These are phyloP conservation scores for Salvia splendens DNA, from an alignment of 257 asterid genomes.

Conservation along the genomic window DNA sequence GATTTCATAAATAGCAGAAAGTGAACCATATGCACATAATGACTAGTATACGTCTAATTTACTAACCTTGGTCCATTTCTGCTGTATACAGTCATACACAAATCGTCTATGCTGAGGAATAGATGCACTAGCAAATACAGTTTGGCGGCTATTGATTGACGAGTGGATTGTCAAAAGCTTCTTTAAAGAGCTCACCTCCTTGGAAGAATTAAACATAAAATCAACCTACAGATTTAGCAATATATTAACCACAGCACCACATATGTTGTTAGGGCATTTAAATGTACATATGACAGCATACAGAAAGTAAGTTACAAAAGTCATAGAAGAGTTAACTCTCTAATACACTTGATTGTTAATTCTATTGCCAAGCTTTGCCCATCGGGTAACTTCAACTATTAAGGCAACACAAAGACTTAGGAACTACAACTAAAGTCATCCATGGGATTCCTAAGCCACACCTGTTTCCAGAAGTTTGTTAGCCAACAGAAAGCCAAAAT, in stretches of 20 bases:
- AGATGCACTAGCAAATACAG: conserved; percentile 92
- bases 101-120: conserved; percentile 90
- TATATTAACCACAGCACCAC: conserved; percentile 22
- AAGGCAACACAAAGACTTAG: background rate
- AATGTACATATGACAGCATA: background rate
- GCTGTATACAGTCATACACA: conserved; percentile 77
- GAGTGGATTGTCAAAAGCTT: conserved; percentile 82
- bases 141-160: conserved; percentile 72
- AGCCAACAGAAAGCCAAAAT: conserved; percentile 15
- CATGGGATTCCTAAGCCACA: background rate
- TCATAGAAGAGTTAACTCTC: conserved; percentile 19
- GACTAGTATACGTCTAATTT: conserved; percentile 14
- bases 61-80: conserved; percentile 93
- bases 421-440: conserved; percentile 1
- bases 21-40: conserved; percentile 16
- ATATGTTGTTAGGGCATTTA: conserved; percentile 17
- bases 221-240: conserved; percentile 61
- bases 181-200: conserved; percentile 73
- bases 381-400: background rate
- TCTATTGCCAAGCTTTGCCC: conserved; percentile 10
- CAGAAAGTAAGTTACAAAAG: background rate
- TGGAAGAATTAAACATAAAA: conserved; percentile 86
- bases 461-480: conserved; percentile 15
- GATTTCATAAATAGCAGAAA: conserved; percentile 29
- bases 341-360: conserved; percentile 11